Base-by-base conservation (phyloP, 2,329 filamentous ascomycete genomes). In the Rutstroemia sp. region DNA sequence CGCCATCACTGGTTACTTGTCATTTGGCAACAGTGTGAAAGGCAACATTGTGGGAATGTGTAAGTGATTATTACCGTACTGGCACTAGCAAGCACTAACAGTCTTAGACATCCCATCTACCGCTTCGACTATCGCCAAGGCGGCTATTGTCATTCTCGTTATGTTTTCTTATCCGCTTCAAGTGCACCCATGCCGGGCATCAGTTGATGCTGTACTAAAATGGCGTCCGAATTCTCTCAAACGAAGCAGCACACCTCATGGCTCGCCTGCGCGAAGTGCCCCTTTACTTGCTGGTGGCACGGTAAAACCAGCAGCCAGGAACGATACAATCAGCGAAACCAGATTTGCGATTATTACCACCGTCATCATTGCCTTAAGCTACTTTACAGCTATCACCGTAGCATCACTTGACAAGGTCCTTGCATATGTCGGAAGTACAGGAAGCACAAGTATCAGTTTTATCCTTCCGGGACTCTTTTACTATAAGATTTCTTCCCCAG, bases 131-230 rank as follows among this genome's bases (percentile, higher is more conserved):
- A 91, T 99, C 64, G 94, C 89, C 54, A 92, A 95, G 63, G 89
- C 91, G 2, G 94, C 94, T 48, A 99, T 99, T 62, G 94, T 99
- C 39, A 80, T 97, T 57, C 83, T 99, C 1, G 94, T 99, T 64
- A 91, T 95, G 71, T 97, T 99, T 71, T 96, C 91, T 16, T 92
- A 97, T 59, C 94, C 94, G 1, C 80, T 99, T 1, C 94, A 99
- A 72, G 87, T 96, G 39, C 94, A 99, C 69, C 94, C 94, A 0
- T 97, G 94, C 73, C 85, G 94, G 59, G 94, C 94, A n/a, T 95
- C 89, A 16, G 77, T 97, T 27, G 91, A 97, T 67, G 92, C 94
- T 0, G 89, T 96, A n/a, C 73, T 95, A 51, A 92, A 88, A 73
- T 97, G 94, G 92, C 83, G 91, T 7, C 91, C 90, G 9, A 78